These are phyloP conservation scores for Phytophthora agathidicida DNA, from an alignment of 352 stramenopile species.

Conservation along the genomic window DNA sequence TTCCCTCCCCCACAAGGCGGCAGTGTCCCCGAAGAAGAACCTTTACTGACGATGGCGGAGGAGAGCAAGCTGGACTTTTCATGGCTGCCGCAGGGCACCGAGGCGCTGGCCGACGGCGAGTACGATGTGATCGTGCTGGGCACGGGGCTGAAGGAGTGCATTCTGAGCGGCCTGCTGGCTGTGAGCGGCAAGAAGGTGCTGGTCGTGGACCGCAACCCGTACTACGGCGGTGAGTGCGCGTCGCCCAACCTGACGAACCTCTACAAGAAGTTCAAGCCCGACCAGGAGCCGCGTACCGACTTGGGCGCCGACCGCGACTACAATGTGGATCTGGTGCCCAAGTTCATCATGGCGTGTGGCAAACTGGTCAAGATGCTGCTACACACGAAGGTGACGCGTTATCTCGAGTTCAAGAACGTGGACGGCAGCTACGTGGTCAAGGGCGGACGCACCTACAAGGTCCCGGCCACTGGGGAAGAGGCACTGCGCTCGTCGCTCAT, in stretches of 20 bases:
- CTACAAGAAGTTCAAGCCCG: constrained; percentile 94
- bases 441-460: constrained; percentile 96
- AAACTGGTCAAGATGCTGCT: constrained; percentile 99
- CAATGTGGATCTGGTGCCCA: constrained; percentile 99
- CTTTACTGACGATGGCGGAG: constrained; percentile 47
- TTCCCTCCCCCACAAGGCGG: too few species aligned
- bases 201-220: constrained; percentile 97
- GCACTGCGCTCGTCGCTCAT: constrained; percentile 97
- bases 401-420: constrained; percentile 99
- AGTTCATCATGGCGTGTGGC: constrained; percentile 99
- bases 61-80: constrained; percentile 88
- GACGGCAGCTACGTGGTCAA: constrained; percentile 99
- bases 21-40: too few species aligned
- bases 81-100: constrained; percentile 95
- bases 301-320: constrained; percentile 98
- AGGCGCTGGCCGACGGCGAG: constrained; percentile 98
- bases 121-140: constrained; percentile 99
- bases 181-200: constrained; percentile 96
- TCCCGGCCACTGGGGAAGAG: constrained; percentile 97
- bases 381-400: constrained; percentile 98
- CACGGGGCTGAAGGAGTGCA: constrained; percentile 99
- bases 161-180: constrained; percentile 97
- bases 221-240: constrained; percentile 98
- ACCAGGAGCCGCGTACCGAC: constrained; percentile 62
- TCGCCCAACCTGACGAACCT: constrained; percentile 99